Base-by-base conservation (phyloP, 179 eudicot species). In the Heliamphora pulchella region DNA sequence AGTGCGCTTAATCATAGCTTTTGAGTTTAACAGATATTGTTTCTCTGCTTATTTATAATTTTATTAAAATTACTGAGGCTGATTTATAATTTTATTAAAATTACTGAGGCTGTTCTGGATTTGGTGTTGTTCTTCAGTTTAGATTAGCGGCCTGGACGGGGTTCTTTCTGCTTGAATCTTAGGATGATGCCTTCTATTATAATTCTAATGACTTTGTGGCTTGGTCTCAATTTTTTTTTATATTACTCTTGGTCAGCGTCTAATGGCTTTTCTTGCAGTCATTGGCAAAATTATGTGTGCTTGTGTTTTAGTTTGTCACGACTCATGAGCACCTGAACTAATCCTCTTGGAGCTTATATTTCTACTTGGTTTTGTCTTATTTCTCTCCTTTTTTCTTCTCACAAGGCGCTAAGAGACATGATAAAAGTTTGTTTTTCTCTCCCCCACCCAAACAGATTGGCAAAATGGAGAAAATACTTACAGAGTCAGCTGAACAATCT, bases 381-480 rank as follows among this genome's bases (percentile, higher is more conserved):
- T 75, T 55, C 31, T 41, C 64, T 75, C 57, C 3, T 6, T 57
- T 15, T 3, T 57, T 57, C 9, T 31, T 1, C 1, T 15, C 50
- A 55, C 14, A 31, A 75, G 31, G 39, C 4, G 9, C 8, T 17
- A 15, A 41, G 65, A 39, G 78, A 66, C 65, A 62, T 77, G 46
- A 46, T 20, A 17, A 5, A 31, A 41, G 2, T 41, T 13, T 31
- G 10, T 11, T 44, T 63, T 67, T 17, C 54, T 43, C 59, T 47
- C 69, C 59, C 39, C 51, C 9, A 63, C 4, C 64, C 4, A 62
- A 81, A 39, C 84, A 88, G 91, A 74, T 88, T 67, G 80, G 78
- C 67, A 88, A 81, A 80, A 85, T 88, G 89, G 91, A 88, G 83
- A 79, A 74, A 31, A 48, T 78, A 43, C 77, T 70, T 22, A 74